These are phyloP conservation scores for Aureobasidium pullulans DNA, from an alignment of 2,329 filamentous ascomycete species.

Conservation along the genomic window DNA sequence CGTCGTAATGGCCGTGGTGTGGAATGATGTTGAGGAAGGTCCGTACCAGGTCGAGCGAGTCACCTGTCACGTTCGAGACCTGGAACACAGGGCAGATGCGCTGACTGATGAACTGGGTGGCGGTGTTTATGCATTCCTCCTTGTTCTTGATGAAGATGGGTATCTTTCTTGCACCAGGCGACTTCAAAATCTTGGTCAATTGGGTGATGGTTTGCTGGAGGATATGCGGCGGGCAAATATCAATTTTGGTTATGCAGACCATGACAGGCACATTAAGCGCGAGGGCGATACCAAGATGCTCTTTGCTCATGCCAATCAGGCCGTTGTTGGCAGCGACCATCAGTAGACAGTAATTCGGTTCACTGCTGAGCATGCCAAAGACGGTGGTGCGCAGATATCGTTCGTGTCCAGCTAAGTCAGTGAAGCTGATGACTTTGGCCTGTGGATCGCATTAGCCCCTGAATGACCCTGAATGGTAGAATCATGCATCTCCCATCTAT, in stretches of 20 bases:
- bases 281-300: slow-evolving; percentile 89
- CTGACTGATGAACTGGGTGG: slow-evolving; percentile 90
- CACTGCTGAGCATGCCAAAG: slow-evolving; percentile 87
- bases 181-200: slow-evolving; percentile 87
- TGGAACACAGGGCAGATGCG: slow-evolving; percentile 96
- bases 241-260: slow-evolving; percentile 96
- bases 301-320: slow-evolving; percentile 94
- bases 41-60: slow-evolving; percentile 82
- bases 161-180: slow-evolving; percentile 87
- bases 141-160: slow-evolving; percentile 89
- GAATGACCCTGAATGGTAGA: neutral
- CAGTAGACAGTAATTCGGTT: slow-evolving; percentile 92
- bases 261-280: slow-evolving; percentile 95
- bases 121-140: slow-evolving; percentile 90
- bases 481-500: neutral
- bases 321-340: slow-evolving; percentile 99
- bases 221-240: slow-evolving; percentile 94
- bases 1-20: slow-evolving; percentile 87
- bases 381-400: slow-evolving; percentile 92
- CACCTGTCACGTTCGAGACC: slow-evolving; percentile 93
- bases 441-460: slow-evolving; percentile 16
- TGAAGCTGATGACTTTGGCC: slow-evolving; percentile 94
- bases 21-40: slow-evolving; percentile 93
- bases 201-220: slow-evolving; percentile 88
- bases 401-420: slow-evolving; percentile 91